phyloP scores from a whole-genome alignment of 2,329 filamentous ascomycete species.

The Fusarium goolgardi region DNA sequence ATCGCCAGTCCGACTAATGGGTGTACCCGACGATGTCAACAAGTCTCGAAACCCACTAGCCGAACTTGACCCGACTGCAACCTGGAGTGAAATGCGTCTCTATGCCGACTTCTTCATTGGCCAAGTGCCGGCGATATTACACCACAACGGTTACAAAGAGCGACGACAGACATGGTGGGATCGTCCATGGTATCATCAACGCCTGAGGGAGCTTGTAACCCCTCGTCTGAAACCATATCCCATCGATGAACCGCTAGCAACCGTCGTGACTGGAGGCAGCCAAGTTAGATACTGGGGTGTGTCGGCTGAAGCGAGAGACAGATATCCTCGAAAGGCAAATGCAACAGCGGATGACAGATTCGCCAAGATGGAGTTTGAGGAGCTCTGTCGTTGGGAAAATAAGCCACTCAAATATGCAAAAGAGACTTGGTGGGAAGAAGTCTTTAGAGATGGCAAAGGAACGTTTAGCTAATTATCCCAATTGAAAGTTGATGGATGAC shows the following conservation, averaged over 20 bases:
- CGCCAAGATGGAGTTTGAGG: background rate
- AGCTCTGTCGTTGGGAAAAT: background rate
- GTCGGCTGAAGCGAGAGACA: background rate
- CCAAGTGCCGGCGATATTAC: background rate
- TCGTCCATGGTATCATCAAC: conserved; percentile 9
- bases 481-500: fast-evolving
- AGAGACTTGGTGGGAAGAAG: conserved; percentile 8
- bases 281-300: conserved; percentile 14
- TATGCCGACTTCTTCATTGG: conserved; percentile 2
- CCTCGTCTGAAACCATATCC: background rate
- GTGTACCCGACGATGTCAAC: background rate
- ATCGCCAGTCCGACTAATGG: background rate
- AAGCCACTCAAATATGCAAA: background rate
- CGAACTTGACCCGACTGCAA: background rate
- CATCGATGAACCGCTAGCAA: background rate
- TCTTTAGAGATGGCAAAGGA: background rate
- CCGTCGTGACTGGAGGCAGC: background rate
- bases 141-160: conserved; percentile 3
- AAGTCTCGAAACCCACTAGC: background rate
- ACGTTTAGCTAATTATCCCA: background rate
- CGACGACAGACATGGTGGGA: conserved; percentile 7
- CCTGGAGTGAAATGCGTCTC: conserved; percentile 2
- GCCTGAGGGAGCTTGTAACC: background rate
- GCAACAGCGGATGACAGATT: background rate
- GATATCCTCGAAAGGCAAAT: conserved; percentile 10